Base-by-base conservation (phyloP, 345 rosid species). In the Kernera saxatilis region DNA sequence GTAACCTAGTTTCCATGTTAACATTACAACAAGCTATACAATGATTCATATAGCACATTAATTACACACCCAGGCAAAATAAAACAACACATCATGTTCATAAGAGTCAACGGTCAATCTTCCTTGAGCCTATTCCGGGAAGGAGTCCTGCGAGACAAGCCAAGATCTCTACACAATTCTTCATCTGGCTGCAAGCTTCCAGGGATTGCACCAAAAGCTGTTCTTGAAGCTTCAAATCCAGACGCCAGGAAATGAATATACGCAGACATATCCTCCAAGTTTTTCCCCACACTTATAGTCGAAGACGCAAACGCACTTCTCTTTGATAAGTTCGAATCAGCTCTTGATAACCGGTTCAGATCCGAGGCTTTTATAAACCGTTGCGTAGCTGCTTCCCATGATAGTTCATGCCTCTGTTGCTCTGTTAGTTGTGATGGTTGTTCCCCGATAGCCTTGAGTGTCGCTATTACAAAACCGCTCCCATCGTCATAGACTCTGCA, bases 321-420 rank as follows among this genome's bases (percentile, higher is more conserved):
- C 71, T 69, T 76, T 54, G 79, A 76, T 18, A 40, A 17, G 54
- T 41, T 70, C 0, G 75, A 69, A 39, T 53, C 72, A 14, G 26
- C 50, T 64, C 79, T 79, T 12, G 80, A 33, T 69, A 75, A 68
- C 61, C 68, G 68, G 32, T 76, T 82, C 36, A 91, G 74, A 66
- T 79, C 84, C 14, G 87, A 72, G 51, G 78, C 87, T 64, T 54
- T 76, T 68, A 93, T 67, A 79, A 94, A 94, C 62, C 96, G 80
- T 36, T 88, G 81, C 2, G 95, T 89, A 35, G 99, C 97, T 3
- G 96, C 87, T 72, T 94, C 96, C 97, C 97, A 91, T 5, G 97
- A 89, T 39, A 93, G 80, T 40, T 84, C 84, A 71, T 84, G 79
- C 49, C 90, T 85, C 73, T 89, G 86, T 18, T 84, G 80, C 59